These are phyloP conservation scores for Corniculantispora saksenae DNA, from an alignment of 2,329 filamentous ascomycete genomes.

Conservation along the genomic window DNA sequence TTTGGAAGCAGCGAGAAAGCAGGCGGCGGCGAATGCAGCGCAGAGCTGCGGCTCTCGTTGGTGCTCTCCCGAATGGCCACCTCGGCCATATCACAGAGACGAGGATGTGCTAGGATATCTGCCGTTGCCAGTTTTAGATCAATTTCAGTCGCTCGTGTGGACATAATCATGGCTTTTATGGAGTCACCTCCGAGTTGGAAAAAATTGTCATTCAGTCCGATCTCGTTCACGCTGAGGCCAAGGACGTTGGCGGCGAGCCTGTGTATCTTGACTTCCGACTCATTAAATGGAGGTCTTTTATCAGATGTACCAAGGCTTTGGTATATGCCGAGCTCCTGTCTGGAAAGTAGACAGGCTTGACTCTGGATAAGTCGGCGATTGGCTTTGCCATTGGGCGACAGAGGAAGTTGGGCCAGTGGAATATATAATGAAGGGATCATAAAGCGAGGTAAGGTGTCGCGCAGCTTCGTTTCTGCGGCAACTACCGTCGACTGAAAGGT, in stretches of 20 bases:
- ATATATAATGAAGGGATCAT: constrained; percentile 8
- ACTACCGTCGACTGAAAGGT: neutral
- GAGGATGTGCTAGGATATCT: constrained; percentile 37
- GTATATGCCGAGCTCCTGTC: neutral
- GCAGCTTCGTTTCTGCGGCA: neutral
- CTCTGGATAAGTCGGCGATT: neutral
- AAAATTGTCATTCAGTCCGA: constrained; percentile 44
- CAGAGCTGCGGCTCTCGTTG: neutral
- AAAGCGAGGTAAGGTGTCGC: neutral
- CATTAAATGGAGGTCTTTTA: neutral
- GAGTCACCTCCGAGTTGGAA: constrained; percentile 49
- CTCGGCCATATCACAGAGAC: neutral
- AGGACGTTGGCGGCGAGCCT: constrained; percentile 12
- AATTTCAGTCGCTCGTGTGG: neutral
- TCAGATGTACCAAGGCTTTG: neutral
- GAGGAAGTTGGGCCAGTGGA: neutral
- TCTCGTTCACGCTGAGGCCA: constrained; percentile 16
- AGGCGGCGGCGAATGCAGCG: neutral
- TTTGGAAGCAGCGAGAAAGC: neutral
- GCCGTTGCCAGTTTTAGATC: constrained; percentile 34
- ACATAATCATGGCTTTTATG: constrained; percentile 39
- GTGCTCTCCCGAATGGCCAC: neutral
- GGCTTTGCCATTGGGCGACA: neutral
- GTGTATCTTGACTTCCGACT: constrained; percentile 6
- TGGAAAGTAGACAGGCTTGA: neutral